Evolutionary conservation across 345 rosid species (phyloP).

Genomic region (Litchi chinensis): DNA sequence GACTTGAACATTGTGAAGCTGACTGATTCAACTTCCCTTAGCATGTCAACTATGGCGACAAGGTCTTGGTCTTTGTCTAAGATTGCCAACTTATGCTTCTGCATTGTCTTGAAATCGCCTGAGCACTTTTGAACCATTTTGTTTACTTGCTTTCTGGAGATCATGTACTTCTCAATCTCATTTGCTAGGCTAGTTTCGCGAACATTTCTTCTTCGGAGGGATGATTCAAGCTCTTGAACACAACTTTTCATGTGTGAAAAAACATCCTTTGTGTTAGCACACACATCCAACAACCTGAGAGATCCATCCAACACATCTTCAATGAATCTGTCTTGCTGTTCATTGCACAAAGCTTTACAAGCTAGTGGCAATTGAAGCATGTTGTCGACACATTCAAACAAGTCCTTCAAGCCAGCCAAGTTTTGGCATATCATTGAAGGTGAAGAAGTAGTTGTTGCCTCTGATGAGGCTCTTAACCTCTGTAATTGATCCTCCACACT

Average conservation of each 20-base stretch:
- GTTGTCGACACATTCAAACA: slow-evolving; percentile 18
- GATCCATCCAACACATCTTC: slow-evolving; percentile 25
- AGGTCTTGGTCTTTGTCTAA: not conserved
- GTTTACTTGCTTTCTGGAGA: slow-evolving; percentile 25
- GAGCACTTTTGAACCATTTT: slow-evolving; percentile 13
- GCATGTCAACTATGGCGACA: not conserved
- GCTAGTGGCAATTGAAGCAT: slow-evolving; percentile 27
- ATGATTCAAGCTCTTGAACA: slow-evolving; percentile 23
- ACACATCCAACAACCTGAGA: slow-evolving; percentile 25
- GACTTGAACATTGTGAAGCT: slow-evolving; percentile 24
- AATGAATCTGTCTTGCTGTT: slow-evolving; percentile 1
- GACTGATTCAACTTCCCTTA: slow-evolving; percentile 23
- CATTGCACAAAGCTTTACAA: slow-evolving; percentile 14
- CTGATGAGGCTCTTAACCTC: slow-evolving; percentile 28
- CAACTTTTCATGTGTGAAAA: slow-evolving; percentile 19
- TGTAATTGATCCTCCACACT: slow-evolving; percentile 25
- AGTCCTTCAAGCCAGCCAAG: slow-evolving; percentile 18
- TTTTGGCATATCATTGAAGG: slow-evolving; percentile 10
- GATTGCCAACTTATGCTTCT: not conserved
- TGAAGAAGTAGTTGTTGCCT: slow-evolving; percentile 16
- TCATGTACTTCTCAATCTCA: slow-evolving; percentile 17
- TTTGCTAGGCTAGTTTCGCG: not conserved
- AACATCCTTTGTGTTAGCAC: slow-evolving; percentile 22
- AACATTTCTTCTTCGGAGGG: slow-evolving; percentile 19
- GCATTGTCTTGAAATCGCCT: slow-evolving; percentile 5